Conservation (phyloP, 176 grass and related monocot species). For the Cymbopogon citratus region DNA sequence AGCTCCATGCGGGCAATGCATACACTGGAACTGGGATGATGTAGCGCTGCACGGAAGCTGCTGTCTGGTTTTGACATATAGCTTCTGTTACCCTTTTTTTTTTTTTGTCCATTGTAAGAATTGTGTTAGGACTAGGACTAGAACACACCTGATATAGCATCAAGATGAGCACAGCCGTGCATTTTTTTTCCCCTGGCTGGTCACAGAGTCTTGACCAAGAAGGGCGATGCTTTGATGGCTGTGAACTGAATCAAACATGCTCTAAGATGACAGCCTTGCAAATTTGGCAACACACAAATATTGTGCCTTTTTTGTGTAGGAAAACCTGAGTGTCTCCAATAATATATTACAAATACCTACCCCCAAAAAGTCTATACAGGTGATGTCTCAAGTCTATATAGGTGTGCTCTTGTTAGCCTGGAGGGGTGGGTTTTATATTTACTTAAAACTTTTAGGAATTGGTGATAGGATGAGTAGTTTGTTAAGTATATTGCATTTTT, state of each 20-base stretch:
- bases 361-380: too few relatives aligned
- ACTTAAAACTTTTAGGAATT: too few relatives aligned
- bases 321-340: too few relatives aligned
- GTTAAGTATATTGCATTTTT: too few relatives aligned
- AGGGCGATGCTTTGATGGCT: not conserved
- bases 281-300: not conserved
- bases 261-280: not conserved
- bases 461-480: too few relatives aligned
- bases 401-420: too few relatives aligned
- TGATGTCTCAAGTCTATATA: too few relatives aligned
- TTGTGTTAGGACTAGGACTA: not conserved
- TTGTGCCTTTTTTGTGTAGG: not conserved
- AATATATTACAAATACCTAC: too few relatives aligned
- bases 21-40: constrained; percentile 58
- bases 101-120: not conserved
- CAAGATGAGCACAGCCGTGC: constrained; percentile 10
- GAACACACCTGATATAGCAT: not conserved
- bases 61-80: constrained; percentile 1
- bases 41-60: constrained; percentile 26
- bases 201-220: not conserved
- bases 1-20: constrained; percentile 41
- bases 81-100: not conserved
- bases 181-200: not conserved
- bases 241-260: not conserved
- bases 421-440: too few relatives aligned